Conservation (phyloP, 306 rosid genomes). For the Hylodesmum podocarpum region DNA sequence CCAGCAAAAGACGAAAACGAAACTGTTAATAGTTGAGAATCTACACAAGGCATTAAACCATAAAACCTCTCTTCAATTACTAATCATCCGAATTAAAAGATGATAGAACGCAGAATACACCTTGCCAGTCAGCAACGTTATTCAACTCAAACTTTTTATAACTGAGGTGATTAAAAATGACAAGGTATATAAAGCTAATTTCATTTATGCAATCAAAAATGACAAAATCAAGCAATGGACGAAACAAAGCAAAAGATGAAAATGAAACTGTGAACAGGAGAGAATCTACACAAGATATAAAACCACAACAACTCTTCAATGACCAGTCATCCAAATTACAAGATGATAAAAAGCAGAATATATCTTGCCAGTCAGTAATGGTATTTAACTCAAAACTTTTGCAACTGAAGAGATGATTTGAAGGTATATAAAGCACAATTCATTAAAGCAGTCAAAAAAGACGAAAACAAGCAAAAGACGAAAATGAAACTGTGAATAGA, state of each 20-base stretch:
- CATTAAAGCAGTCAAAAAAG: no score
- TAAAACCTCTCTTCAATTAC: no score
- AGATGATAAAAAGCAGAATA: neutral
- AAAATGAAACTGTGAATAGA: no score
- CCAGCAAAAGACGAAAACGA: neutral
- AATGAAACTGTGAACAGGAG: neutral
- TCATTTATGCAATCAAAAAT: neutral
- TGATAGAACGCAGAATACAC: no score
- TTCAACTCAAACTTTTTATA: neutral
- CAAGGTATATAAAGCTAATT: neutral
- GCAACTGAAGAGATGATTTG: no score
- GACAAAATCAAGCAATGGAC: neutral
- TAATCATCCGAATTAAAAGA: no score
- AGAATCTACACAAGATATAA: neutral
- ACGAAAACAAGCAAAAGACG: no score
- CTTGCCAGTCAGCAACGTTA: neutral
- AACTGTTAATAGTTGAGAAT: neutral
- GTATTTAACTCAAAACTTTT: no score
- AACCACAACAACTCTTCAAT: neutral
- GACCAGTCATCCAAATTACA: constrained; percentile 3
- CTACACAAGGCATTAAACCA: neutral
- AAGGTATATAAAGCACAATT: no score
- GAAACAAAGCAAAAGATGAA: neutral
- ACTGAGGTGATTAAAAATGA: neutral
- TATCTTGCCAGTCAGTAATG: no score